Evolutionary conservation across 2,329 filamentous ascomycete genomes (phyloP).

Genomic region (Tympanopsis confertula): DNA sequence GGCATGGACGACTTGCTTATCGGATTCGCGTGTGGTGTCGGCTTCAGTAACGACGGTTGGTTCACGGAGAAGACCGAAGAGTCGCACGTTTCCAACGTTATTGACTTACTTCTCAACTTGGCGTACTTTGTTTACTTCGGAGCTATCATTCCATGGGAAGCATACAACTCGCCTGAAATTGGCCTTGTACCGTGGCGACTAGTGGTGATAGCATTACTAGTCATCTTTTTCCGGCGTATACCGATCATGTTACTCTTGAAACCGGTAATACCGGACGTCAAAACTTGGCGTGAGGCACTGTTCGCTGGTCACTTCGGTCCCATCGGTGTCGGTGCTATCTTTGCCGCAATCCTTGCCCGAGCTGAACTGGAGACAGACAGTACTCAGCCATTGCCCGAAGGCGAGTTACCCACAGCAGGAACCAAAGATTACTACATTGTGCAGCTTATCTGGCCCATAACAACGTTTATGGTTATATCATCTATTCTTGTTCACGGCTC

Average conservation of each 20-base stretch:
- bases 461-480: conserved; percentile 82
- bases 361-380: conserved; percentile 74
- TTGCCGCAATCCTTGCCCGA: conserved; percentile 81
- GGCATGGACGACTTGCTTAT: conserved; percentile 90
- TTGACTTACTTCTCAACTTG: conserved; percentile 92
- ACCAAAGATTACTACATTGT: conserved; percentile 59
- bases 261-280: conserved; percentile 88
- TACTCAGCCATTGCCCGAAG: conserved; percentile 56
- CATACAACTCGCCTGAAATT: conserved; percentile 66
- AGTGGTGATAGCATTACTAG: conserved; percentile 84
- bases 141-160: conserved; percentile 90
- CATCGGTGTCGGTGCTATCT: conserved; percentile 93
- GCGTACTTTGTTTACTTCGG: conserved; percentile 97
- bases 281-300: conserved; percentile 92
- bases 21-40: conserved; percentile 90
- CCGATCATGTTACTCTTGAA: conserved; percentile 88
- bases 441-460: conserved; percentile 87
- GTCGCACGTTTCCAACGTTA: conserved; percentile 97
- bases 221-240: conserved; percentile 90
- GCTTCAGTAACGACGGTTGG: conserved; percentile 98
- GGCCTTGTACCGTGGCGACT: conserved; percentile 80
- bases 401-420: conserved; percentile 30
- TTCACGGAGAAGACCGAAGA: conserved; percentile 97
- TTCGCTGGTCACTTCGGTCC: conserved; percentile 97
- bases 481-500: conserved; percentile 95